A percentile compares a stretch with the other conserved stretches of the same genome.
phyloP scores from a whole-genome alignment of 805 yeast genomes.

The Ogataea paradorogensis region DNA sequence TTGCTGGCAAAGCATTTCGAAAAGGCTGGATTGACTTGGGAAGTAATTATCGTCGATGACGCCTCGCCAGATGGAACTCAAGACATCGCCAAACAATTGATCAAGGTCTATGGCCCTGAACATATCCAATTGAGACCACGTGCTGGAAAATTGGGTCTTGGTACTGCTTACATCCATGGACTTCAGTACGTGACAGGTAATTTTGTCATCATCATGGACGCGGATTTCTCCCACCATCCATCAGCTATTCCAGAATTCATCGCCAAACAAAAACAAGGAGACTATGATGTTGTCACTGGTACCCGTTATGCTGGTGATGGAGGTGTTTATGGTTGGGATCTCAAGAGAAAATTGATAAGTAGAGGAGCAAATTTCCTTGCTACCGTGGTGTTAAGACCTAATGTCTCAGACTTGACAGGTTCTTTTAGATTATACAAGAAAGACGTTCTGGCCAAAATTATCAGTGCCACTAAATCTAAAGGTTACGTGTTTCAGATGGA shows the following conservation, averaged over 20 bases:
- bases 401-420: constrained; percentile 73
- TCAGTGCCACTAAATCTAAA: constrained; percentile 65
- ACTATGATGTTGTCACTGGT: constrained; percentile 49
- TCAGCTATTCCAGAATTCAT: constrained; percentile 76
- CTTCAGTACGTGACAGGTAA: constrained; percentile 68
- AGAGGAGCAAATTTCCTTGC: constrained; percentile 82
- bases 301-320: constrained; percentile 80
- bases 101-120: constrained; percentile 54
- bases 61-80: constrained; percentile 83
- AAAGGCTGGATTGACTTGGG: constrained; percentile 62
- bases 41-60: constrained; percentile 73
- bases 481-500: constrained; percentile 88
- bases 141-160: constrained; percentile 74
- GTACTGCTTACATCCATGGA: constrained; percentile 80
- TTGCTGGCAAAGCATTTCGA: constrained; percentile 66
- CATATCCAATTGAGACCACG: constrained; percentile 66
- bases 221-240: constrained; percentile 81
- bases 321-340: constrained; percentile 83
- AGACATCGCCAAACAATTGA: constrained; percentile 60
- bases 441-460: constrained; percentile 61
- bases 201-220: constrained; percentile 79
- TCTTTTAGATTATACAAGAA: constrained; percentile 74
- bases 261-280: constrained; percentile 50
- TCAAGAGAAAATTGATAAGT: constrained; percentile 72
- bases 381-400: constrained; percentile 64